Evolutionary conservation across 805 yeast species (phyloP).

Genomic region (Torulaspora delbrueckii): DNA sequence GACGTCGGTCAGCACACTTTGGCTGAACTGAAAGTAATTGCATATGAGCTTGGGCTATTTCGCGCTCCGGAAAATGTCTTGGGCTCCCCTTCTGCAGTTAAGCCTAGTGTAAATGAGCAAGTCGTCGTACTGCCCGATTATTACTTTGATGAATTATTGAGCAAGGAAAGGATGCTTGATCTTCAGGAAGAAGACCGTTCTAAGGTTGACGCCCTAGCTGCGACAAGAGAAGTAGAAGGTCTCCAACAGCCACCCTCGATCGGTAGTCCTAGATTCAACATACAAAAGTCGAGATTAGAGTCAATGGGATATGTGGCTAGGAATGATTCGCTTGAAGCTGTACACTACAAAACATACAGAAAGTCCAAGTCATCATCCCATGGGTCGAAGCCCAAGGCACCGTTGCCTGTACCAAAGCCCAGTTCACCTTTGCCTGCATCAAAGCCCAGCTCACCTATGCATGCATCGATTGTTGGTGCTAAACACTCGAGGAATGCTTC

Average conservation of each 20-base stretch:
- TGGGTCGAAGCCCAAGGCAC: neutral
- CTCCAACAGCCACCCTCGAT: constrained; percentile 19
- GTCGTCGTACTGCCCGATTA: constrained; percentile 61
- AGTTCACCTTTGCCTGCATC: neutral
- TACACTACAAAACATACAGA: constrained; percentile 28
- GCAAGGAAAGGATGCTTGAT: constrained; percentile 41
- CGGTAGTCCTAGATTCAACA: constrained; percentile 11
- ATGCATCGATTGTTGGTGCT: neutral
- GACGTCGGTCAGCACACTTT: neutral
- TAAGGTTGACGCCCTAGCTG: constrained; percentile 38
- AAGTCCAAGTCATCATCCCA: constrained; percentile 7
- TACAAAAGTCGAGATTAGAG: constrained; percentile 18
- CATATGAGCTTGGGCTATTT: constrained; percentile 2
- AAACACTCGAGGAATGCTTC: constrained; percentile 7
- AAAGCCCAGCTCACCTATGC: neutral
- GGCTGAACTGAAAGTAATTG: neutral
- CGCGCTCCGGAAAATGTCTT: constrained; percentile 1
- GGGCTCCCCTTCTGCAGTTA: neutral
- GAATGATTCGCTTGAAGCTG: constrained; percentile 29
- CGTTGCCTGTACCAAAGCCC: constrained; percentile 4
- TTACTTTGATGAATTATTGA: constrained; percentile 55
- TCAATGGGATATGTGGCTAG: constrained; percentile 18
- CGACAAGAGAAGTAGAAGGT: constrained; percentile 1
- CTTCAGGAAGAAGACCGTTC: constrained; percentile 40
- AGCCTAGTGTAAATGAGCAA: constrained; percentile 34